phyloP scores from a whole-genome alignment of 106 monocot species.

The Platanthera zijinensis region DNA sequence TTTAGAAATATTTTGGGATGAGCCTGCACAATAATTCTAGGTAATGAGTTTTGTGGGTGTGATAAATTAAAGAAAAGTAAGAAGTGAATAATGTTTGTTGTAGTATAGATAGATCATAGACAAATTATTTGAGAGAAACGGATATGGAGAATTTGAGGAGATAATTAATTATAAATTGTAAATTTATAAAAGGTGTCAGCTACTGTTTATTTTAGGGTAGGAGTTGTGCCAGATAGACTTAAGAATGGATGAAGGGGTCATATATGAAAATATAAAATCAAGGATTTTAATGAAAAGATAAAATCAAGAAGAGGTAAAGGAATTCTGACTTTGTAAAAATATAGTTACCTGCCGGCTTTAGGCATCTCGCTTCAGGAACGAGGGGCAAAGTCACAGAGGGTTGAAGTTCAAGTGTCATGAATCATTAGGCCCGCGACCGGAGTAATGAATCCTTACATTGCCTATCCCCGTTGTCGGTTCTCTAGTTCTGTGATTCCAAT shows the following conservation, averaged over 20 bases:
- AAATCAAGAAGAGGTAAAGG: too few species aligned
- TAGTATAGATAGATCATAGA: background rate
- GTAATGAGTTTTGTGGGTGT: background rate
- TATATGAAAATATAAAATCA: background rate
- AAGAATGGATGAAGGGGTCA: background rate
- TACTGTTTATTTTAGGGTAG: background rate
- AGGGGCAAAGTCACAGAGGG: too few species aligned
- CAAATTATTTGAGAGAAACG: background rate
- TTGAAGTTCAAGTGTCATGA: too few species aligned
- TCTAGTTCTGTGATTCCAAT: too few species aligned
- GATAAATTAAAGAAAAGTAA: background rate
- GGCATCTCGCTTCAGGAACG: too few species aligned
- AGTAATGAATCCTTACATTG: too few species aligned
- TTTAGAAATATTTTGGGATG: background rate
- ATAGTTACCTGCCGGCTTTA: too few species aligned
- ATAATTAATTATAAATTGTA: background rate
- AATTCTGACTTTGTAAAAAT: too few species aligned
- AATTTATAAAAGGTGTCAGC: background rate
- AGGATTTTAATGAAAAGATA: background rate
- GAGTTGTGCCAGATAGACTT: background rate
- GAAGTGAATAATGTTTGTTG: too few species aligned
- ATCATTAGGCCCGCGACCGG: too few species aligned
- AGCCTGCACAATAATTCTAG: background rate
- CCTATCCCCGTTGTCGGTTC: too few species aligned
- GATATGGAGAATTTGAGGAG: background rate